These are phyloP conservation scores for Leishmania major DNA, from an alignment of 208 protist genomes.

Conservation along the genomic window DNA sequence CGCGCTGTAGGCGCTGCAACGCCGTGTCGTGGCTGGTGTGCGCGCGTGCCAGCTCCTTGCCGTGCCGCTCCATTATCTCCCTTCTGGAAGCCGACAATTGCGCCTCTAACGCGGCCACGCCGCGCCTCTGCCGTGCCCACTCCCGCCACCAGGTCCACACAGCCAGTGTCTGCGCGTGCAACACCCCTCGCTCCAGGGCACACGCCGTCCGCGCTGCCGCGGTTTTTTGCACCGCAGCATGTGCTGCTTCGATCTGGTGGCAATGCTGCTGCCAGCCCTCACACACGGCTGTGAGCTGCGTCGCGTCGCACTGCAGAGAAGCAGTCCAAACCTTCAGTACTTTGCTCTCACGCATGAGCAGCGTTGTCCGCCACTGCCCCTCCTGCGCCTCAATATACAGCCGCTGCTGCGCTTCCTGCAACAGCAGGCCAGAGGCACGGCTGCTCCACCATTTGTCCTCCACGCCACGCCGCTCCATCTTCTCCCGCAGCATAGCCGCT, in stretches of 20 bases:
- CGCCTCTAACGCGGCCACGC: neutral
- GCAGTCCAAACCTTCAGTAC: constrained; percentile 23
- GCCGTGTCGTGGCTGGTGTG: constrained; percentile 8
- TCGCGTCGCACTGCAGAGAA: constrained; percentile 16
- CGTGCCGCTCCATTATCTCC: constrained; percentile 16
- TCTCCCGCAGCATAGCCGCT: constrained; percentile 21
- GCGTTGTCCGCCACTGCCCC: constrained; percentile 17
- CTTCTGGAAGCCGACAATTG: neutral
- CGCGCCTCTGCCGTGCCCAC: constrained; percentile 7
- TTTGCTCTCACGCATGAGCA: constrained; percentile 23
- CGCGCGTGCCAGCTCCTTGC: constrained; percentile 5
- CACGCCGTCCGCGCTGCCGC: neutral
- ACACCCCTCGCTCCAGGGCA: constrained; percentile 14
- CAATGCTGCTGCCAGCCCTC: constrained; percentile 38
- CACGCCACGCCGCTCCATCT: constrained; percentile 21
- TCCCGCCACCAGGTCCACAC: constrained; percentile 7
- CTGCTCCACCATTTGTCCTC: constrained; percentile 19
- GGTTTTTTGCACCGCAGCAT: neutral
- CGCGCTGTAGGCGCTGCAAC: constrained; percentile 12
- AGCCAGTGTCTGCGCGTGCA: constrained; percentile 16
- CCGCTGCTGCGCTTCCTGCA: constrained; percentile 24
- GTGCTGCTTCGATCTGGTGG: constrained; percentile 6
- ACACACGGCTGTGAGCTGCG: constrained; percentile 29
- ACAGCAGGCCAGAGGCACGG: constrained; percentile 11
- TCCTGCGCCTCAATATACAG: constrained; percentile 14